Evolutionary conservation across 2,329 filamentous ascomycete genomes (phyloP).

Genomic region (Huntiella moniliformis): DNA sequence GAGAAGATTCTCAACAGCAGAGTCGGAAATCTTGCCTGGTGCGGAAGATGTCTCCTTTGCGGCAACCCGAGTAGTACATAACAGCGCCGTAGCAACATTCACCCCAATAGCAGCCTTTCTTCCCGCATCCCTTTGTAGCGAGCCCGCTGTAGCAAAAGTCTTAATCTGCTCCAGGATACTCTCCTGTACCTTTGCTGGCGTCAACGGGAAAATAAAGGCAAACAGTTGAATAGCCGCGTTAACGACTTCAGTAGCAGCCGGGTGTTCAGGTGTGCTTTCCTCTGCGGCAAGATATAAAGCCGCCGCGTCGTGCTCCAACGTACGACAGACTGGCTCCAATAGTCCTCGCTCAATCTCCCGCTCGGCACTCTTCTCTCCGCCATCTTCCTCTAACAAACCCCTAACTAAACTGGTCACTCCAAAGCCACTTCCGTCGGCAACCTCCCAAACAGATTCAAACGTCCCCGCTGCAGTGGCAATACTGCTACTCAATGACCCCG

Average conservation of each 20-base stretch:
- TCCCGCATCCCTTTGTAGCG: slow-evolving; percentile 67
- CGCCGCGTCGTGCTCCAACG: slow-evolving; percentile 77
- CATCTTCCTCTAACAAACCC: slow-evolving; percentile 31
- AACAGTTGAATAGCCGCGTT: slow-evolving; percentile 90
- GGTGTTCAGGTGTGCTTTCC: slow-evolving; percentile 36
- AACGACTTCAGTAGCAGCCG: slow-evolving; percentile 79
- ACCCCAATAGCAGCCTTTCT: slow-evolving; percentile 80
- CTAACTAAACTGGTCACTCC: slow-evolving; percentile 73
- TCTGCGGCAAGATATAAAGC: slow-evolving; percentile 38
- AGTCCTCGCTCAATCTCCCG: slow-evolving; percentile 43
- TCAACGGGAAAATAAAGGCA: slow-evolving; percentile 74
- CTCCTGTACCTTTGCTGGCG: slow-evolving; percentile 81
- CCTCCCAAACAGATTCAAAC: slow-evolving; percentile 90
- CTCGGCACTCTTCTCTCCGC: slow-evolving; percentile 30
- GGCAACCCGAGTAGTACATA: slow-evolving; percentile 65
- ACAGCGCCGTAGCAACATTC: slow-evolving; percentile 68
- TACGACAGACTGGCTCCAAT: slow-evolving; percentile 57
- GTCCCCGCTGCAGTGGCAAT: slow-evolving; percentile 79
- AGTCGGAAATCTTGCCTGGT: slow-evolving; percentile 52
- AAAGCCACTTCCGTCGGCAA: slow-evolving; percentile 85
- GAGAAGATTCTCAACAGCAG: slow-evolving; percentile 65
- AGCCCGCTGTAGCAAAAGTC: slow-evolving; percentile 66
- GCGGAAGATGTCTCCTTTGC: slow-evolving; percentile 60
- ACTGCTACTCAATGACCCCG: slow-evolving; percentile 69
- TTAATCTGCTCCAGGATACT: slow-evolving; percentile 88